These are phyloP conservation scores for Helotiales sp. DNA, from an alignment of 2,329 filamentous ascomycete species.

Conservation along the genomic window DNA sequence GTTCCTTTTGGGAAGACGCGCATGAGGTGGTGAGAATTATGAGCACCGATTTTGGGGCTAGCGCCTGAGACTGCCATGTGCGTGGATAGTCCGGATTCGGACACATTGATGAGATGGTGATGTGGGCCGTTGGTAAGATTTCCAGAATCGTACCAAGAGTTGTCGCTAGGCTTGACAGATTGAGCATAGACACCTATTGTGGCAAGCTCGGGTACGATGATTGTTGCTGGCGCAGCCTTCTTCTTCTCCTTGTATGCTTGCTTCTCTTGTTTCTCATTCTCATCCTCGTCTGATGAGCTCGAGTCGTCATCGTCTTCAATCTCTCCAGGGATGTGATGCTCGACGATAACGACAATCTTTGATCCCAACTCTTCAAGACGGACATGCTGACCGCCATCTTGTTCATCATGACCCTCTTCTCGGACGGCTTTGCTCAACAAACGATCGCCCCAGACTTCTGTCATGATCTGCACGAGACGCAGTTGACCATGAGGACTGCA, in stretches of 20 bases:
- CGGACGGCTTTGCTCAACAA: constrained; percentile 63
- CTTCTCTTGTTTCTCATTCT: constrained; percentile 53
- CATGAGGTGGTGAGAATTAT: constrained; percentile 72
- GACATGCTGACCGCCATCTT: constrained; percentile 59
- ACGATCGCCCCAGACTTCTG: constrained; percentile 64
- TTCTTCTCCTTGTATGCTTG: constrained; percentile 60
- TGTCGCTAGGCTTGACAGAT: constrained; percentile 69
- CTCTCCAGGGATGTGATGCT: constrained; percentile 65
- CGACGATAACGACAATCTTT: constrained; percentile 70
- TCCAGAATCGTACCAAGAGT: constrained; percentile 65
- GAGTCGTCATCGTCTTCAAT: constrained; percentile 48
- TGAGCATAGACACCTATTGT: constrained; percentile 72
- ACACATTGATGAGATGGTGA: constrained; percentile 72
- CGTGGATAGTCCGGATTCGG: constrained; percentile 61
- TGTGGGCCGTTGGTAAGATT: constrained; percentile 56
- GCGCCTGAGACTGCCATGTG: constrained; percentile 52
- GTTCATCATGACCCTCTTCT: constrained; percentile 59
- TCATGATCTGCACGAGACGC: constrained; percentile 68
- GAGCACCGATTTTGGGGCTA: constrained; percentile 56
- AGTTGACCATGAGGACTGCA: constrained; percentile 63
- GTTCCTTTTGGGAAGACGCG: constrained; percentile 72
- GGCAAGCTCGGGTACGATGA: constrained; percentile 68
- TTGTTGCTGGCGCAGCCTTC: constrained; percentile 50
- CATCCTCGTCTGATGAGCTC: constrained; percentile 49
- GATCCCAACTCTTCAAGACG: constrained; percentile 62